Evolutionary conservation across 148 eudicot genomes (phyloP).

Genomic region (Rhododendron kiyosumense): DNA sequence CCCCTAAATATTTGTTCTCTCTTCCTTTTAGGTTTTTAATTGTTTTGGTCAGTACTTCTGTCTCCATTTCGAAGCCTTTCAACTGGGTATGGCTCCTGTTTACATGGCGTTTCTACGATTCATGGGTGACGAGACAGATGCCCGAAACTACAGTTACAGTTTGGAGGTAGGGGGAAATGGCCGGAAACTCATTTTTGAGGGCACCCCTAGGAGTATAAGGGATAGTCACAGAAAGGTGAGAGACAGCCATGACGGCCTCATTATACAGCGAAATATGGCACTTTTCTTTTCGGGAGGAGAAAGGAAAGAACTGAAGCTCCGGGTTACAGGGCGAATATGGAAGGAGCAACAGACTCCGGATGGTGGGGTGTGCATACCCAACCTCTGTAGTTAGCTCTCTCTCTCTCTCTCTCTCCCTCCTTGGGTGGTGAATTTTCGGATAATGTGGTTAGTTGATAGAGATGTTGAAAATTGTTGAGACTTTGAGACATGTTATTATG

Average conservation of each 20-base stretch:
- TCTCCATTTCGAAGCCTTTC: constrained; percentile 87
- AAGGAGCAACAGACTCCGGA: constrained; percentile 36
- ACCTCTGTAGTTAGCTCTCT: constrained; percentile 23
- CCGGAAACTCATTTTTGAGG: constrained; percentile 72
- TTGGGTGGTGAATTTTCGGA: constrained; percentile 5
- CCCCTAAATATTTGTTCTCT: not conserved
- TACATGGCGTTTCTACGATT: constrained; percentile 86
- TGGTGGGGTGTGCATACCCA: constrained; percentile 27
- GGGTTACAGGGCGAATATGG: constrained; percentile 38
- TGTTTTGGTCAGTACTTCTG: constrained; percentile 85
- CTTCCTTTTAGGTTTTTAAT: constrained; percentile 57
- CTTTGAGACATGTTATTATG: not conserved
- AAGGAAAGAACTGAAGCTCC: constrained; percentile 38
- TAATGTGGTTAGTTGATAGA: constrained; percentile 7
- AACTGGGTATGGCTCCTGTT: constrained; percentile 85
- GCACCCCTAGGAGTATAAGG: constrained; percentile 75
- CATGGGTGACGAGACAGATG: constrained; percentile 83
- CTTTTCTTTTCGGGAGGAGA: constrained; percentile 43
- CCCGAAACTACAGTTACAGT: constrained; percentile 76
- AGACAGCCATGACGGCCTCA: constrained; percentile 75
- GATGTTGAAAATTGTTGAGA: constrained; percentile 7
- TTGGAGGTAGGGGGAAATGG: constrained; percentile 85
- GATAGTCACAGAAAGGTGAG: constrained; percentile 77
- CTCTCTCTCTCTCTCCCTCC: not conserved
- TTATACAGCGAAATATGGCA: constrained; percentile 41